A percentile compares a stretch with the other conserved stretches of the same genome.
phyloP scores from a whole-genome alignment of 2,329 filamentous ascomycete genomes.

The Tolypocladium endophyticum region DNA sequence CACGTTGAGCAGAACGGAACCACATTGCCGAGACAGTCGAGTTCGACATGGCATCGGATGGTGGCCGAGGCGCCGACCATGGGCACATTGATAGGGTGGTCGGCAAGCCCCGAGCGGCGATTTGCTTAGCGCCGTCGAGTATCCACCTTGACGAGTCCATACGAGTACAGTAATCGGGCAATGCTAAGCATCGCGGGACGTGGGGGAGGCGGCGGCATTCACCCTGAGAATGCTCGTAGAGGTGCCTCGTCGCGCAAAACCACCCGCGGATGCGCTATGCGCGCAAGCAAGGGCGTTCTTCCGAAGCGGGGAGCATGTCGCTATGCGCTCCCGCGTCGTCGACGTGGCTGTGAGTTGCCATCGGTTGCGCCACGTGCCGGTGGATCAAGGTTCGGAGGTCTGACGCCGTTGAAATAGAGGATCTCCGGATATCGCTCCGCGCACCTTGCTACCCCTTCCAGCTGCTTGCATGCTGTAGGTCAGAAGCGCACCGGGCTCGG shows the following conservation, averaged over 20 bases:
- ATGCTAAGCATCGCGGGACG: not conserved
- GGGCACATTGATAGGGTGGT: not conserved
- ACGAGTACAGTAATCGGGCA: too few species aligned
- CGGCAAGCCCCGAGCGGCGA: not conserved
- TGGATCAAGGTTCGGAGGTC: not conserved
- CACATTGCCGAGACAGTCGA: not conserved
- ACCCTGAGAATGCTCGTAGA: too few species aligned
- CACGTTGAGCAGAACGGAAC: not conserved
- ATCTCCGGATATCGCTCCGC: not conserved
- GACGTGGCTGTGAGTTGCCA: not conserved
- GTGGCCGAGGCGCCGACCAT: not conserved
- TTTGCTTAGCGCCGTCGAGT: not conserved
- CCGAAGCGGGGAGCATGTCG: not conserved
- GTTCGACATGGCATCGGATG: not conserved
- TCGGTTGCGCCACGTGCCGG: not conserved
- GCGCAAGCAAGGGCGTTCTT: not conserved
- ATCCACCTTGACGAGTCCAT: not conserved
- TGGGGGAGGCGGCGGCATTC: too few species aligned
- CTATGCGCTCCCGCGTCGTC: not conserved
- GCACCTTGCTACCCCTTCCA: not conserved
- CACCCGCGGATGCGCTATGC: not conserved
- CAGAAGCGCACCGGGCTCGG: not conserved
- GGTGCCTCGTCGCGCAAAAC: not conserved
- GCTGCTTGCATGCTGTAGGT: not conserved
- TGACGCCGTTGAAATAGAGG: not conserved